Evolutionary conservation across 768 basidiomycete species (phyloP), one percentile per base, ranked within the genome.

Genomic region (Tylopilus felleus): DNA sequence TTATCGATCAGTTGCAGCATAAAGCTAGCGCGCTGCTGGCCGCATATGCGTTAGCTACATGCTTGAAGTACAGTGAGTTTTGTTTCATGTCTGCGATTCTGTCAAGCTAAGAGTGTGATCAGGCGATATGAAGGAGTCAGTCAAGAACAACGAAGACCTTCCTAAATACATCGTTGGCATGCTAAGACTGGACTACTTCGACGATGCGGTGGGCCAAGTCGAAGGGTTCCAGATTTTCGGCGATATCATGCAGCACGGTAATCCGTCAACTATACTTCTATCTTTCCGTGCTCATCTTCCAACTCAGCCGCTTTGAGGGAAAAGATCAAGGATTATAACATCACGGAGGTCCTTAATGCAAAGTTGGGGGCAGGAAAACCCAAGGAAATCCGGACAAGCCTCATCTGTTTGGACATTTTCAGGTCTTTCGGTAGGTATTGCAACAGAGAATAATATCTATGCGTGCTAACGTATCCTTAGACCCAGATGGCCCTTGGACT

Each of bases 171-270:
- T 65, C 1, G 63, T 65, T 13, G 52, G 51, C n/a, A 65, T 65
- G 65, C 45, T 65, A 13, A 56, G 53, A 36, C 31, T 57, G n/a
- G 60, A 65, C 50, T 64, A 53, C 36, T 67, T 65, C 22, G 62
- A 65, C 12, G 65, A 65, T 27, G 62, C 65, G 9, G 48, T 66
- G 0, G 64, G 64, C 14, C 47, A 9, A 29, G 49, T 65, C 1
- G 65, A 65, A 43, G 64, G 65, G 13, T 65, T 67, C 35, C 65
- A 66, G 38, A 55, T 67, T 1, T 65, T 66, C 19, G 42, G 43
- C 0, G 52, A 66, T 23, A 49, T 66, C 9, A 64, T 66, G 60
- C 53, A 54, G 27, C 36, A 59, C 3, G 57, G 65, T 65, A 57
- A 31, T 31, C 8, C 12, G 9, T 13, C 29, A 9, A 31, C 29